phyloP scores from a whole-genome alignment of 2,329 filamentous ascomycete genomes.

The Ophiostoma perfectum region DNA sequence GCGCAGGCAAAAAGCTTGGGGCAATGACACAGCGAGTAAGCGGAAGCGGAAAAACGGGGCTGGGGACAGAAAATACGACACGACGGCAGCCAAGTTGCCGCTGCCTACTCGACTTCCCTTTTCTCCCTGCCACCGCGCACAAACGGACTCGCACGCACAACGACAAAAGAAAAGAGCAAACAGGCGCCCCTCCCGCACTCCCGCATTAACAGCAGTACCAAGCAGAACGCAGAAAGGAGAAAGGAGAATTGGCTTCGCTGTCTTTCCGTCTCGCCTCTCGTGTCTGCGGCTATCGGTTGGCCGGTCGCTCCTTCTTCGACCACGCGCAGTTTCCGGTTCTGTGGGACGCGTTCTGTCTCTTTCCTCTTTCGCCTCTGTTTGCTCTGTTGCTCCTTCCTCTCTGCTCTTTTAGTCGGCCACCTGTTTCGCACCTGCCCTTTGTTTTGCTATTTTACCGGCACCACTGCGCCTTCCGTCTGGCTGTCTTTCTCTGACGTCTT shows the following conservation, averaged over 20 bases:
- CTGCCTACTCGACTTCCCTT: neutral
- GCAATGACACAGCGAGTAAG: neutral
- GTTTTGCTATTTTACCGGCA: neutral
- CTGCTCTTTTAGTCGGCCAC: neutral
- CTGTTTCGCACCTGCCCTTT: neutral
- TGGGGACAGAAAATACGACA: neutral
- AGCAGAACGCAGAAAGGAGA: too few species aligned
- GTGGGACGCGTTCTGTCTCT: conserved; percentile 20
- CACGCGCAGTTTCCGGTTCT: conserved; percentile 1
- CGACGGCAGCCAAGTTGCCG: neutral
- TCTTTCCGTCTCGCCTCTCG: neutral
- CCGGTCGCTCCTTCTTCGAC: neutral
- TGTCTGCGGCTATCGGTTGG: neutral
- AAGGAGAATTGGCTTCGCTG: too few species aligned
- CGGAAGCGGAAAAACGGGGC: neutral
- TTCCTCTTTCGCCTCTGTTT: neutral
- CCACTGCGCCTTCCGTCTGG: too few species aligned
- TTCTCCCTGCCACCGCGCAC: conserved; percentile 1
- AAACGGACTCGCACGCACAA: neutral
- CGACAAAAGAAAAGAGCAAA: neutral
- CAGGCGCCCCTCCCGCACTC: neutral
- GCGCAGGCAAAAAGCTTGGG: neutral
- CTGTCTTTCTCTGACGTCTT: neutral
- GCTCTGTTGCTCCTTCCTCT: neutral
- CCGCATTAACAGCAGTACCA: too few species aligned